Conservation (phyloP, 139 green algal species). For the Chlamydomonas incerta region DNA sequence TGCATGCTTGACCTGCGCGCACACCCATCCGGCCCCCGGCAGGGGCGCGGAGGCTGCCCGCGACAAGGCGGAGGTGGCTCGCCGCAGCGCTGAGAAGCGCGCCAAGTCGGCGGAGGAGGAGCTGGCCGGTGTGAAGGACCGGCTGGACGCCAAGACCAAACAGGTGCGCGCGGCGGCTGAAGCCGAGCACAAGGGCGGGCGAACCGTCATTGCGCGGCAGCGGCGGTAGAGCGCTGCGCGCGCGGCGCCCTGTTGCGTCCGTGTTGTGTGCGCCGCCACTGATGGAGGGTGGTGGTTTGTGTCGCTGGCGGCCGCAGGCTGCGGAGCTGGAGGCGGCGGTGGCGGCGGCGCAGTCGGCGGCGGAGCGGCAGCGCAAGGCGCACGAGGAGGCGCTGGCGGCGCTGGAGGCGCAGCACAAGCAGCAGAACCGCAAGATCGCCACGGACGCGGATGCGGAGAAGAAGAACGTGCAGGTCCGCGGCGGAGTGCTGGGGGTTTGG, state of each 20-base stretch:
- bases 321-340: constrained; percentile 24
- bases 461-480: constrained; percentile 14
- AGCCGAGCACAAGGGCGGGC: too few species aligned
- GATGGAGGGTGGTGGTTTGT: too few species aligned
- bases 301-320: too few species aligned
- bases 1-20: too few species aligned
- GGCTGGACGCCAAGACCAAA: constrained; percentile 35
- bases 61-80: constrained; percentile 33
- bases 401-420: not conserved
- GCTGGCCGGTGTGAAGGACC: not conserved
- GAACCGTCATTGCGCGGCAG: too few species aligned
- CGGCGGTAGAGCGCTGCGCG: too few species aligned
- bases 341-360: not conserved
- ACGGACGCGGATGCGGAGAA: constrained; percentile 23
- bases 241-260: too few species aligned
- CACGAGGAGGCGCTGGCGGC: constrained; percentile 37
- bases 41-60: constrained; percentile 40
- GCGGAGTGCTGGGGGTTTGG: too few species aligned
- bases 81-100: constrained; percentile 26
- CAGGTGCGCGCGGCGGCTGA: not conserved
- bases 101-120: constrained; percentile 33
- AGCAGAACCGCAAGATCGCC: constrained; percentile 5
- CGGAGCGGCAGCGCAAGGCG: constrained; percentile 17
- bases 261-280: too few species aligned
- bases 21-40: too few species aligned